Evolutionary conservation across 1,139 yeast genomes (phyloP).

Genomic region (Taiozyma sp.): DNA sequence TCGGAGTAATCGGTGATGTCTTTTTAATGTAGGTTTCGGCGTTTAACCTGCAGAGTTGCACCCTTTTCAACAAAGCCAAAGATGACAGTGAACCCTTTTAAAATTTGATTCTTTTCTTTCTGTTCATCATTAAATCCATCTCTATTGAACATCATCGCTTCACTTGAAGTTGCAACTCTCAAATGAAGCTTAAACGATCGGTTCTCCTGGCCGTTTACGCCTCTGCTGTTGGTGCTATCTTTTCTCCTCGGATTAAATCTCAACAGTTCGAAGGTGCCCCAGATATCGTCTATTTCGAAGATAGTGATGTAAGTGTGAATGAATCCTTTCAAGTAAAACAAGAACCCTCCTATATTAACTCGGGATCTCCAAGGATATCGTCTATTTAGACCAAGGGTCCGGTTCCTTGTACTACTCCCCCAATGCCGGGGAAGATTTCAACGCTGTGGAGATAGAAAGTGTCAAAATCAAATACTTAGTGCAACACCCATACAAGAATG

Average conservation of each 20-base stretch:
- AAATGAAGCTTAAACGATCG: slow-evolving; percentile 5
- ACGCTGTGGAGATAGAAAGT: slow-evolving; percentile 27
- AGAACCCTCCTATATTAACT: neutral
- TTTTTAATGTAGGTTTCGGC: neutral
- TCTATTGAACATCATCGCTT: too few species aligned
- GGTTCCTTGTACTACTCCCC: slow-evolving; percentile 36
- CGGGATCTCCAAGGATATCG: slow-evolving; percentile 20
- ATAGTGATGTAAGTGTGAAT: slow-evolving; percentile 32
- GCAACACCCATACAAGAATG: slow-evolving; percentile 39
- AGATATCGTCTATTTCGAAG: slow-evolving; percentile 45
- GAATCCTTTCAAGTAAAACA: neutral
- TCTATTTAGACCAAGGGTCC: slow-evolving; percentile 32
- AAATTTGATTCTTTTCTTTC: neutral
- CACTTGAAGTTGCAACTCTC: neutral
- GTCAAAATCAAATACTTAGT: slow-evolving; percentile 30
- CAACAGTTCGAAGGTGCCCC: slow-evolving; percentile 18
- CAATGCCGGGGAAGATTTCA: slow-evolving; percentile 54
- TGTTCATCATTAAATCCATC: too few species aligned
- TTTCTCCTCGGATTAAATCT: slow-evolving; percentile 19
- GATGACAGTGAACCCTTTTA: neutral
- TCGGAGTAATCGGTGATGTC: neutral
- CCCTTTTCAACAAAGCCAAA: neutral
- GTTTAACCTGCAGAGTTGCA: neutral
- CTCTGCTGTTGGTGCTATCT: slow-evolving; percentile 11
- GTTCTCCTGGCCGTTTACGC: slow-evolving; percentile 22